These are phyloP conservation scores for Beauveria sp. DNA, from an alignment of 2,329 filamentous ascomycete genomes.

Conservation along the genomic window DNA sequence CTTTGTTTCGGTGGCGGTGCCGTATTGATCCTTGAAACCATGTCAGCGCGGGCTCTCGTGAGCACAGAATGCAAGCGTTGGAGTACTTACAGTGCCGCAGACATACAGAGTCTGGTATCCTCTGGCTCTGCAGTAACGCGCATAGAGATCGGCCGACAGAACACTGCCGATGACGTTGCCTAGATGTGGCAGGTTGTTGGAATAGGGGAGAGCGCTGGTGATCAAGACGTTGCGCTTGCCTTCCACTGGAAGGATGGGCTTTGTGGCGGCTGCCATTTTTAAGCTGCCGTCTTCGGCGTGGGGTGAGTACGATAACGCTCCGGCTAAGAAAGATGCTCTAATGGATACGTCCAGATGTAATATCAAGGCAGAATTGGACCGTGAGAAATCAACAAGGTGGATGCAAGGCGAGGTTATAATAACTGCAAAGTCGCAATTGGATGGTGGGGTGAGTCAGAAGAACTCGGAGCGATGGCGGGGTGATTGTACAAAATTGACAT, in stretches of 20 bases:
- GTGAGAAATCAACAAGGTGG: not conserved
- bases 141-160: constrained; percentile 80
- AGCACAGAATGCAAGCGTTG: not conserved
- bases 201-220: constrained; percentile 83
- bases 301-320: not conserved
- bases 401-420: not conserved
- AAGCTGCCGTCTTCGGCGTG: not conserved
- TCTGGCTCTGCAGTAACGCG: constrained; percentile 72
- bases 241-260: constrained; percentile 53
- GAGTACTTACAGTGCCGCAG: constrained; percentile 52
- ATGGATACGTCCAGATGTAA: not conserved
- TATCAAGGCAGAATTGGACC: not conserved
- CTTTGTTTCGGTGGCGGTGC: constrained; percentile 92
- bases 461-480: constrained; percentile 10
- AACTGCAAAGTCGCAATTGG: not conserved
- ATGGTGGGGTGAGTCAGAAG: constrained; percentile 12
- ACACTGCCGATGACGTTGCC: constrained; percentile 86
- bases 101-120: constrained; percentile 75
- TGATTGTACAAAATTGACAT: constrained; percentile 7
- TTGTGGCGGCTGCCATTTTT: constrained; percentile 10
- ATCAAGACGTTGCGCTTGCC: constrained; percentile 84
- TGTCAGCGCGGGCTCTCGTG: not conserved
- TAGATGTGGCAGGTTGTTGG: constrained; percentile 70
- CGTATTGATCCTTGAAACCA: constrained; percentile 67
- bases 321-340: no score